Evolutionary conservation across 768 basidiomycete genomes (phyloP), one percentile per base, ranked within the genome.

Genomic region (Leucocoprinus leucothites): DNA sequence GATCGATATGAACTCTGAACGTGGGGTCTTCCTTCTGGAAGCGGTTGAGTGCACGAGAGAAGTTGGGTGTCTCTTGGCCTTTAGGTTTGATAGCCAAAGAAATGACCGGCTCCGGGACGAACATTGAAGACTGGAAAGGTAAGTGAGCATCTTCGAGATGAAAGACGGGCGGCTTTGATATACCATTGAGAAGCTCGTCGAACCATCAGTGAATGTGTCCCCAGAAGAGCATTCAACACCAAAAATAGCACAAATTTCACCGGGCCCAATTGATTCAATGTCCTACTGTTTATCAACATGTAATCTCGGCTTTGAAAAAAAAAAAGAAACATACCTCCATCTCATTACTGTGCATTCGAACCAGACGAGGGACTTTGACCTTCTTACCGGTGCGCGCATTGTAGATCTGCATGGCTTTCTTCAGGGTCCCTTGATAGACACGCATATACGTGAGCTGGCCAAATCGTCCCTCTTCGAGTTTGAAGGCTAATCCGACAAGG

Each of bases 1-100:
- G 71, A 70, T 99, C 97, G 59, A 98, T 81, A 67, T 98, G 97
- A 1, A 99, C 97, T 48, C 89, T 86, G 85, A 99, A 99, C 0
- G 97, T 99, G 1, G 97, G 97, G 67, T 99, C 97, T 67, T 99
- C 97, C 71, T 94, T 95, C 71, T 96, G 89, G 85, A 99, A 99
- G 26, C 96, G 88, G 68, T 94, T 94, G 51, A 99, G 81, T 1
- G 96, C 97, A 19, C 94, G 87, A 21, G 95, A 97, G 70, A 98
- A 98, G 70, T 96, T 94, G 60, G 97, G 94, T 0, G 93, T 88
- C 70, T 99, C 97, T 55, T 86, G 81, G 28, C 96, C 97, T 46
- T 85, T 85, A 7, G 95, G 91, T 63, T 93, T 94, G 69, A 99
- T 85, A 0, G 96, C 82, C 22, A 99, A 83, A 0, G 96, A 98